A percentile compares a stretch with the other conserved stretches of the same genome.
Conservation (phyloP, 176 grass and related monocot species). For the Aegilops umbellulata region DNA sequence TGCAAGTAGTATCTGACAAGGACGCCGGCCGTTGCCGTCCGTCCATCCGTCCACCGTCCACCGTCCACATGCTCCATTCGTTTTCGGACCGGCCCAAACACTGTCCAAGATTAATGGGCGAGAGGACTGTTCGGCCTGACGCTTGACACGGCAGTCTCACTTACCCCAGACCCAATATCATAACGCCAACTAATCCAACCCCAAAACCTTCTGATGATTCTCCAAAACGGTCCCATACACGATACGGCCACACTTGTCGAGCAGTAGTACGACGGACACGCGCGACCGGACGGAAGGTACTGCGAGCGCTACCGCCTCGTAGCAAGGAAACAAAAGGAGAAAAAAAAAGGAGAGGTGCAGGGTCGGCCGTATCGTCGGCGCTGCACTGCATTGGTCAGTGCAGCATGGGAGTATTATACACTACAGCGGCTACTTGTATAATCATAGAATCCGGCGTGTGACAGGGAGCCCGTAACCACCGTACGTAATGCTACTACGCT, state of each 20-base stretch:
- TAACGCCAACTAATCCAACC: not conserved
- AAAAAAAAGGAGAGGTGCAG: not conserved
- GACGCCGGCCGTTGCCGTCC: not conserved
- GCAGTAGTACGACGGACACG: not conserved
- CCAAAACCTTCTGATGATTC: not conserved
- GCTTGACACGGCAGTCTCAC: not conserved
- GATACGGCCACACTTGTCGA: not conserved
- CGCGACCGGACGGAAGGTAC: not conserved
- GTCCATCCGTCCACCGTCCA: not conserved
- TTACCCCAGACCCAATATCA: not conserved
- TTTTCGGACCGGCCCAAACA: not conserved
- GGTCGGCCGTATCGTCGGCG: conserved; percentile 9
- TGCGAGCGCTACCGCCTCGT: not conserved
- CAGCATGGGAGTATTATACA: not conserved
- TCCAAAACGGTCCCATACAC: not conserved
- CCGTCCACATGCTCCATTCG: not conserved
- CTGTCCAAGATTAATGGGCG: not conserved
- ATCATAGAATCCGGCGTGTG: not conserved
- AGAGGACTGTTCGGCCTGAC: not conserved
- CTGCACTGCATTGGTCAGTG: not conserved
- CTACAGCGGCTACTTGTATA: not conserved
- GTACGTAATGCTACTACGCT: conserved; percentile 1
- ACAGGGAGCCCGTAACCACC: conserved; percentile 18
- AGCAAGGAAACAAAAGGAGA: not conserved
- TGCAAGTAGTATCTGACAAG: not conserved